Base-by-base conservation (phyloP, 2,329 filamentous ascomycete genomes). In the Harringtonia lauricola region DNA sequence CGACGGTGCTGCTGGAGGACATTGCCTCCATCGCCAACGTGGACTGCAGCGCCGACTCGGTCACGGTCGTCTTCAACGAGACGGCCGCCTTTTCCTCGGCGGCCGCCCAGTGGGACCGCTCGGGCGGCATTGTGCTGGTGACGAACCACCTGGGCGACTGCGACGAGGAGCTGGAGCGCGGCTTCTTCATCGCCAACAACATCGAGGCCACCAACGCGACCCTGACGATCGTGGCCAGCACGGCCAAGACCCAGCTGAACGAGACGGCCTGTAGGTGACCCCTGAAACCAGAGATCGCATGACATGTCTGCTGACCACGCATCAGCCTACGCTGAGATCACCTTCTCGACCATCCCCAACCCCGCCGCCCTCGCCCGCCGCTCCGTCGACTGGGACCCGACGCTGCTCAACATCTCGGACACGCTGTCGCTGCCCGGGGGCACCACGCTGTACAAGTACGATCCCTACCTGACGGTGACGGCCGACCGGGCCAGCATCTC, bases 131-230 rank as follows among this genome's bases (percentile, higher is more conserved):
- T 31, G 54, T 66, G 34, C 49, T 68, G 40, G 58, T 68, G 47
- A 68, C 65, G 14, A 67, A 65, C 52, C 60, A 67, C 51, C 43
- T 61, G 18, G 64, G 63, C 26, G 56, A 63, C 45, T 67, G 65
- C 46, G 62, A 66, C 44, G 49, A 51, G n/a, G 55, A 60, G 43
- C 52, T 59, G 19, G 62, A 67, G 52, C 59, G 64, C 29, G 60
- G 63, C 17, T 61, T 65, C 49, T 66, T 65, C 50, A 42, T 61
- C 8, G 58, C 59, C 21, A 52, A 49, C 29, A 48, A 49, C 26
- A 47, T 67, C 4, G 45, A 42, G 5, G 55, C 54, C 24, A 48
- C 64, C 35, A 49, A 50, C 26, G 42, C 49, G 3, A 45, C 52
- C 17, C 48, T 60, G 29, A 54, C 57, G 6, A 53, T 62, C 39